phyloP scores from a whole-genome alignment of 192 early-diverging fungal species.

The Helicostylum pulchrum region DNA sequence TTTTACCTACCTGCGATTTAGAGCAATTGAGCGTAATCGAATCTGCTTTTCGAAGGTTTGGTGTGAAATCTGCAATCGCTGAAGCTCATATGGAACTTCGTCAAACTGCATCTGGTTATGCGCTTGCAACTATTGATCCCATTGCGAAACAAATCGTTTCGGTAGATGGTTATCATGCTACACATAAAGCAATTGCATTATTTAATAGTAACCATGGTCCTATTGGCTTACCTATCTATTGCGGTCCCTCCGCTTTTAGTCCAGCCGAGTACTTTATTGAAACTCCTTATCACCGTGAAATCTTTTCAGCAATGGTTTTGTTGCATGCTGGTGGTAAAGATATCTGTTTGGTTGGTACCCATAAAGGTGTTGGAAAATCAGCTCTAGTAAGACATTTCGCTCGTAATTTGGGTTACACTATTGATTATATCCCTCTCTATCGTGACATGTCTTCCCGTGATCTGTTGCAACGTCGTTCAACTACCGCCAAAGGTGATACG shows the following conservation, averaged over 20 bases:
- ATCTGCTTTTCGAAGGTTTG: slow-evolving; percentile 57
- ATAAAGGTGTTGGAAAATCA: slow-evolving; percentile 73
- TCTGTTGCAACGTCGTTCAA: slow-evolving; percentile 71
- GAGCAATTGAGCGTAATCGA: slow-evolving; percentile 60
- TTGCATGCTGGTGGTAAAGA: slow-evolving; percentile 56
- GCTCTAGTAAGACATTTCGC: slow-evolving; percentile 59
- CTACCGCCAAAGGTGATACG: slow-evolving; percentile 67
- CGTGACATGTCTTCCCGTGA: slow-evolving; percentile 81
- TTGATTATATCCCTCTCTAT: slow-evolving; percentile 71
- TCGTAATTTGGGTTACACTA: slow-evolving; percentile 47
- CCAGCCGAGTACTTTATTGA: slow-evolving; percentile 55
- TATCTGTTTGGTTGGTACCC: slow-evolving; percentile 65
- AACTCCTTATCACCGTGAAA: slow-evolving; percentile 51
- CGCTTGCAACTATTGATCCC: slow-evolving; percentile 31
- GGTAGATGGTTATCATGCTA: slow-evolving; percentile 33
- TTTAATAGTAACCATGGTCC: slow-evolving; percentile 14
- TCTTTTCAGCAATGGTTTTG: slow-evolving; percentile 53
- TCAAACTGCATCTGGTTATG: slow-evolving; percentile 48
- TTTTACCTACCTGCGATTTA: slow-evolving; percentile 53
- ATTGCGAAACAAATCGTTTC: slow-evolving; percentile 6
- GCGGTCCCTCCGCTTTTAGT: slow-evolving; percentile 43
- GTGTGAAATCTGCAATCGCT: slow-evolving; percentile 37
- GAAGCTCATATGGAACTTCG: slow-evolving; percentile 43
- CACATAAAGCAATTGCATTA: slow-evolving; percentile 35
- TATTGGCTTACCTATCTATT: slow-evolving; percentile 29